Percentiles rank a stretch among this genome's conserved stretches.
These are phyloP conservation scores for Mortierella hygrophila DNA, from an alignment of 192 early-diverging fungal species.

Conservation along the genomic window DNA sequence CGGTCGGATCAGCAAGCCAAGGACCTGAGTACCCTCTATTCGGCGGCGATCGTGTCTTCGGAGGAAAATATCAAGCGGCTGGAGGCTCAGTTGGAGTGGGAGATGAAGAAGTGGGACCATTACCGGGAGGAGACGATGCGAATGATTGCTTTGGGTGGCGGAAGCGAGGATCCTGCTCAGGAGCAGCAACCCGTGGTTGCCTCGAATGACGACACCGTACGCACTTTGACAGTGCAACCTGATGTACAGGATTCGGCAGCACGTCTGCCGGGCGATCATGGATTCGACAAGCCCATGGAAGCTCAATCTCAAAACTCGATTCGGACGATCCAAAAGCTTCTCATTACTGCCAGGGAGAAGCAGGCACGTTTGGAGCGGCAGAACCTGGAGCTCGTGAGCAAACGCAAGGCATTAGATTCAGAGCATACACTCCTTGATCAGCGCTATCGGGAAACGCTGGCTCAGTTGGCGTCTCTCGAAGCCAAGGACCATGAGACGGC, in stretches of 20 bases:
- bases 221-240: neutral
- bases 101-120: constrained; percentile 41
- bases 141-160: constrained; percentile 12
- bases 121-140: constrained; percentile 22
- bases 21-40: constrained; percentile 12
- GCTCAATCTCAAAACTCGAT: constrained; percentile 34
- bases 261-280: neutral
- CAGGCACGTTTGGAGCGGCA: constrained; percentile 17
- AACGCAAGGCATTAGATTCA: constrained; percentile 15
- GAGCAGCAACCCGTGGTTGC: neutral
- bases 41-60: constrained; percentile 7
- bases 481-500: neutral
- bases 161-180: neutral
- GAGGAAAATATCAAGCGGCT: constrained; percentile 35
- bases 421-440: constrained; percentile 3
- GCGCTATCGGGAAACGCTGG: neutral
- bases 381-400: constrained; percentile 2
- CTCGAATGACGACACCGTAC: neutral
- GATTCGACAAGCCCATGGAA: constrained; percentile 29
- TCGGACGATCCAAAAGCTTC: constrained; percentile 21
- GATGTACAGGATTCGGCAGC: neutral
- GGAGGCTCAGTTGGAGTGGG: constrained; percentile 45
- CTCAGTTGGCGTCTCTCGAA: constrained; percentile 7
- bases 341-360: constrained; percentile 19
- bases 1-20: constrained; percentile 13